Evolutionary conservation across 2,329 filamentous ascomycete species (phyloP), one percentile per base, ranked within the genome.

Genomic region (Phaeosphaeriaceae sp.): DNA sequence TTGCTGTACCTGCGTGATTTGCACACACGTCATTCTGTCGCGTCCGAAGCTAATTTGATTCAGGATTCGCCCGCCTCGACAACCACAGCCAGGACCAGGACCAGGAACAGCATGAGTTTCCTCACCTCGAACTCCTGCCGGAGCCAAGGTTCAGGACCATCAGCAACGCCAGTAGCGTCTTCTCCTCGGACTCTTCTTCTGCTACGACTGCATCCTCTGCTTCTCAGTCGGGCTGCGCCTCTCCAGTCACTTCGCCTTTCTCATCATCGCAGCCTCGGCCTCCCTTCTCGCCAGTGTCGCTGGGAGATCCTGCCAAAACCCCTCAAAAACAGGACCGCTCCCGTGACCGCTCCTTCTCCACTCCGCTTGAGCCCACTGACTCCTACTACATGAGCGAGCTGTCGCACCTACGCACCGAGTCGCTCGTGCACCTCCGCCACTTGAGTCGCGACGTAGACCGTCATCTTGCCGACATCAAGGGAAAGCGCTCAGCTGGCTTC

Each of bases 361-460:
- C 66, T 11, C 76, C 75, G 7, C 67, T 72, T 19, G 69, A 78
- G 54, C 71, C 73, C n/a, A 68, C 71, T 54, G 67, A 72, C 41
- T 66, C 70, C 44, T 74, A 76, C 57, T 76, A 73, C 47, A 63
- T 63, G n/a, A 67, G 68, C 3, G 74, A 78, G 65, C 65, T 78
- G 36, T 74, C 74, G 19, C 74, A 80, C 48, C 62, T 82, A 41
- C 77, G 76, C 56, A 72, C 73, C 33, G 73, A 76, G 54, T 71
- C 76, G n/a, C 66, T 82, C 31, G 74, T 78, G 3, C 79, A 80
- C 52, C 76, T 83, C 54, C 78, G 78, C 33, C 81, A 82, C 56
- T 59, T 69, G 41, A 63, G 65, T 21, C 72, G 68, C 64, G 70
- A 74, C 48, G 71, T 79, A 20, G 74, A 77, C 46, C 31, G 66